A percentile compares a stretch with the other conserved stretches of the same genome.
Conservation (phyloP, 371 early-diverging fungal genomes). For the Mortierella sp. region DNA sequence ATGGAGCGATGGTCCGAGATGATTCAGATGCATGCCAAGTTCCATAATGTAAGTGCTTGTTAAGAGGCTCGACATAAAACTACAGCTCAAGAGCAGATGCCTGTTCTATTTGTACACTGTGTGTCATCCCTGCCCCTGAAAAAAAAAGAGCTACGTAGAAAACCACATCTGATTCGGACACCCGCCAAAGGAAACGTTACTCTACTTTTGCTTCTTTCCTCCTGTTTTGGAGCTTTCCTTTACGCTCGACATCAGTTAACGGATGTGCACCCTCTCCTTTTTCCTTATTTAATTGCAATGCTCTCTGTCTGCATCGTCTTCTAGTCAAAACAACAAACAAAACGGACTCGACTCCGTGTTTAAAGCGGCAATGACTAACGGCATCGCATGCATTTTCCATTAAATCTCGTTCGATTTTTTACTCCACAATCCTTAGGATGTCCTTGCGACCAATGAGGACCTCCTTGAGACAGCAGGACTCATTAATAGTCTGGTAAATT, state of each 20-base stretch:
- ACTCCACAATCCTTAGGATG: constrained; percentile 25
- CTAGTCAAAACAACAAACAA: background rate
- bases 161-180: background rate
- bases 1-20: constrained; percentile 36
- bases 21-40: constrained; percentile 24
- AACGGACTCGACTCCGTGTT: background rate
- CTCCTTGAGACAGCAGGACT: constrained; percentile 42
- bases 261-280: background rate
- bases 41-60: constrained; percentile 41
- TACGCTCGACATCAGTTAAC: background rate
- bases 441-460: constrained; percentile 29
- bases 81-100: background rate
- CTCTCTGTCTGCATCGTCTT: too few relatives aligned
- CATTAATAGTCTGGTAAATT: constrained; percentile 32
- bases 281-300: background rate
- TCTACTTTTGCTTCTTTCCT: background rate
- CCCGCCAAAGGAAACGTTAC: too few relatives aligned
- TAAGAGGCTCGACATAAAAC: too few relatives aligned
- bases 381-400: background rate
- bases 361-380: constrained; percentile 2
- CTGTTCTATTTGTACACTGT: background rate
- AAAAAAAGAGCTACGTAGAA: background rate
- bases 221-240: background rate
- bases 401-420: constrained; percentile 2
- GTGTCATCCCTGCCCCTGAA: background rate